A percentile compares a stretch with the other conserved stretches of the same genome.
These are phyloP conservation scores for Seminavis robusta DNA, from an alignment of 108 stramenopile genomes.

Conservation along the genomic window DNA sequence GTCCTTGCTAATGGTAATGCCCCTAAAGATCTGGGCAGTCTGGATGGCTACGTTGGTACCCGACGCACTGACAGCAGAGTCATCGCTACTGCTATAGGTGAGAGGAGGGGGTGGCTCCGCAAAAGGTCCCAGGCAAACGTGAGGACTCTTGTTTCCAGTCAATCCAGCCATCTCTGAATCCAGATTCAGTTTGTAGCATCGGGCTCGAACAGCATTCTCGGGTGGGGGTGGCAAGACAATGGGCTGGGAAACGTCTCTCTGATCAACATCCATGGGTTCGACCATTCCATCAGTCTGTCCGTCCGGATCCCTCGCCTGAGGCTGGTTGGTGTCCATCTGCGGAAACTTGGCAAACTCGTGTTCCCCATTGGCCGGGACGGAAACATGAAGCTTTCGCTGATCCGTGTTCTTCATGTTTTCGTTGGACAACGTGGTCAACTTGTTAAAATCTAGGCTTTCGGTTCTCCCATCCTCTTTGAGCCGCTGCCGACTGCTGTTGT, in stretches of 20 bases:
- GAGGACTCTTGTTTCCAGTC: constrained; percentile 1
- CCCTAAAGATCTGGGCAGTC: constrained; percentile 81
- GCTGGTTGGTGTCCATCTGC: neutral
- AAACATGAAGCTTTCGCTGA: too few species aligned
- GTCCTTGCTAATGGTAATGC: constrained; percentile 70
- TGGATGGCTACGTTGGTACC: constrained; percentile 60
- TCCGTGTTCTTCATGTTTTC: neutral
- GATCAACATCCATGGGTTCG: constrained; percentile 46
- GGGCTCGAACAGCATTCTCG: constrained; percentile 42
- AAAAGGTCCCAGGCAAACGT: constrained; percentile 32
- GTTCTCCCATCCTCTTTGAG: constrained; percentile 4
- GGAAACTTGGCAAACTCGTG: neutral
- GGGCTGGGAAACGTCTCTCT: constrained; percentile 17
- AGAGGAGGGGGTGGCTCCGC: constrained; percentile 37
- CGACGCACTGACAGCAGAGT: constrained; percentile 26
- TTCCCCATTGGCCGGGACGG: too few species aligned
- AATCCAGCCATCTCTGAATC: constrained; percentile 36
- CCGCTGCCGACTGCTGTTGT: constrained; percentile 2
- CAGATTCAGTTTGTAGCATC: constrained; percentile 81
- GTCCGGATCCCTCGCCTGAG: constrained; percentile 3
- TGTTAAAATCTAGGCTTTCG: constrained; percentile 11
- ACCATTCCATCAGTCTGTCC: neutral
- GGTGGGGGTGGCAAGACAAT: constrained; percentile 29
- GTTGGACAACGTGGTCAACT: constrained; percentile 1
- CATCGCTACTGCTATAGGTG: constrained; percentile 42